phyloP scores from a whole-genome alignment of 495 filamentous ascomycete genomes.

The Staphylotrichum longicolle region DNA sequence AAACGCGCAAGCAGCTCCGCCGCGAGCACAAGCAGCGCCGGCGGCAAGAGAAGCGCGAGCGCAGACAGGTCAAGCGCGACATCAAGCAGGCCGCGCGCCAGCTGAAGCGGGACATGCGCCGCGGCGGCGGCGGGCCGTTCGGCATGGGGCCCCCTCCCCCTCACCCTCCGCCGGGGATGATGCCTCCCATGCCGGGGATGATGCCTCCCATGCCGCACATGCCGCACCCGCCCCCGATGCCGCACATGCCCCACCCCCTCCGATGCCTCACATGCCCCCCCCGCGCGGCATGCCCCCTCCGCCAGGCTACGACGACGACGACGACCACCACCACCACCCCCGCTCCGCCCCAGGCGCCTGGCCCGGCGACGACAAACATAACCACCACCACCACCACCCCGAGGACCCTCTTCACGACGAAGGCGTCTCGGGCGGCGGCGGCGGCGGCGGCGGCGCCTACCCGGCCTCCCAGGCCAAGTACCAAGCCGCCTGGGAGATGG shows the following conservation, averaged over 20 bases:
- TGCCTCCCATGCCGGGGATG: not conserved
- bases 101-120: constrained; percentile 20
- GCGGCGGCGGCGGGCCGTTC: not conserved
- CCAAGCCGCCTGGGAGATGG: constrained; percentile 30
- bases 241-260: not conserved
- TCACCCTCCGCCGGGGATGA: no score
- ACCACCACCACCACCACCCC: not conserved
- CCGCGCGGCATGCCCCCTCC: not conserved
- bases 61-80: constrained; percentile 27
- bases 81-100: constrained; percentile 21
- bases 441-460: constrained; percentile 1
- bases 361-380: constrained; percentile 21
- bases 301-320: not conserved
- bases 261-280: not conserved
- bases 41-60: constrained; percentile 35
- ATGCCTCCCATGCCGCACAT: not conserved
- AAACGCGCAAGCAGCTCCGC: constrained; percentile 25
- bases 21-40: constrained; percentile 29
- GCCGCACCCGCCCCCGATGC: not conserved
- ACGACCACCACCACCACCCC: not conserved
- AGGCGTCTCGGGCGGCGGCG: not conserved
- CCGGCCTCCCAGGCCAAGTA: constrained; percentile 31
- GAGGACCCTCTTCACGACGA: constrained; percentile 16
- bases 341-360: constrained; percentile 6
- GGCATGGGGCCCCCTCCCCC: not conserved